Evolutionary conservation across 2,329 filamentous ascomycete species (phyloP), one percentile per base, ranked within the genome.

Genomic region (Coleophoma eucalyptorum): DNA sequence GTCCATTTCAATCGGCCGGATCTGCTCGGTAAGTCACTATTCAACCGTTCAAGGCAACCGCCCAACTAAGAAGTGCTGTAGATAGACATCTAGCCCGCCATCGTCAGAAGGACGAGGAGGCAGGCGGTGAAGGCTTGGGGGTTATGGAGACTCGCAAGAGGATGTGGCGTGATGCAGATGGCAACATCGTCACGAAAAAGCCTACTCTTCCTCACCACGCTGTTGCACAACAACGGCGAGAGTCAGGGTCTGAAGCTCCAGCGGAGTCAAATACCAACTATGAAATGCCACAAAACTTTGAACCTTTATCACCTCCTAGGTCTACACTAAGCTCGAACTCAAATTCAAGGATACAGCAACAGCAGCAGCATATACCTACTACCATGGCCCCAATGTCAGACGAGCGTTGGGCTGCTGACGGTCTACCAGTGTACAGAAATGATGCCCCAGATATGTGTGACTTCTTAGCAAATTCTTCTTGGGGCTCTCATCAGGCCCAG

Each of bases 1-100:
- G 79, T 80, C 26, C 79, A 83, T 59, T 85, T 84, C 64, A 80
- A 80, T 58, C 72, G 82, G 42, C 77, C 75, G 21, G 82, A 85
- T 63, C 66, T 85, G 40, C 65, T 83, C 16, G 35, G 35, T 38
- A 38, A 38, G 35, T 38, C 6, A 12, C 26, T 26, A 5, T 26
- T 26, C 26, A 26, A 8, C n/a, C 26, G 26, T 7, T 26, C 26
- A 5, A 26, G 10, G 3, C 10, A 26, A 8, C 10, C 6, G 26
- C 26, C 6, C 26, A 5, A 8, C 26, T 26, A 8, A 26, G 26
- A 26, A 26, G 26, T 26, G 26, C 26, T 26, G 13, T 38, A 50
- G 76, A 80, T 79, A 68, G 82, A 56, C 82, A 86, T 62, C 77
- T 84, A 69, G 67, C 67, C 48, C 67, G 73, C n/a, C 73, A 76